phyloP scores from a whole-genome alignment of 192 early-diverging fungal genomes.

The Podila minutissima region DNA sequence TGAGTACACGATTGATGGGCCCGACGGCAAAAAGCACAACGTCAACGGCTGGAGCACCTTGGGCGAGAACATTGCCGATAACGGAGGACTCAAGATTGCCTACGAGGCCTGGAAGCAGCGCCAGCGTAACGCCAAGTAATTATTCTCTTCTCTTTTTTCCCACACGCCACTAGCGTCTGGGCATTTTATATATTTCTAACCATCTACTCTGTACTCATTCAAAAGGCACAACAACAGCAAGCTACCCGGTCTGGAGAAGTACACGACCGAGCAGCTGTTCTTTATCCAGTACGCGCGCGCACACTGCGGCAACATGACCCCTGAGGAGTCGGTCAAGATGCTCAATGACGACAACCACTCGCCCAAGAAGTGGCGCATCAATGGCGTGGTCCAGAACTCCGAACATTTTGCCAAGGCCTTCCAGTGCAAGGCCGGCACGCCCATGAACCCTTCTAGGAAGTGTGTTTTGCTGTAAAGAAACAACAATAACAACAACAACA shows the following conservation, averaged over 20 bases:
- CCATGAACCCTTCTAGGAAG: conserved; percentile 77
- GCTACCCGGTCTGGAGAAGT: conserved; percentile 60
- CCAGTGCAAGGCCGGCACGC: conserved; percentile 64
- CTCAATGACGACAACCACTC: conserved; percentile 67
- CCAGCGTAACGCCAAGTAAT: background rate
- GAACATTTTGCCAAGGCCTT: conserved; percentile 75
- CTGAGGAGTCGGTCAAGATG: conserved; percentile 31
- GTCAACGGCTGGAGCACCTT: conserved; percentile 66
- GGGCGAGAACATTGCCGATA: conserved; percentile 77
- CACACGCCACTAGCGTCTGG: too few relatives aligned
- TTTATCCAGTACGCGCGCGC: conserved; percentile 71
- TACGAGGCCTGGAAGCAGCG: conserved; percentile 55
- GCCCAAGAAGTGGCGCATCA: conserved; percentile 69
- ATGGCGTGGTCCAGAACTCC: conserved; percentile 74
- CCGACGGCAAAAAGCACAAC: conserved; percentile 21
- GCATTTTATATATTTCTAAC: background rate
- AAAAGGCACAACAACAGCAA: conserved; percentile 21
- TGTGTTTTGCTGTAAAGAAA: conserved; percentile 31
- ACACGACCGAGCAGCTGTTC: conserved; percentile 70
- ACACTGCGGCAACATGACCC: conserved; percentile 64
- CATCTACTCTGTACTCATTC: background rate
- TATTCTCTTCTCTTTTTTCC: too few relatives aligned
- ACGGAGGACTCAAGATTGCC: conserved; percentile 66
- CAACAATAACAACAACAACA: too few relatives aligned
- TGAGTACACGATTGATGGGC: conserved; percentile 53